Conservation (phyloP, 345 rosid genomes). For the Turnera subulata region DNA sequence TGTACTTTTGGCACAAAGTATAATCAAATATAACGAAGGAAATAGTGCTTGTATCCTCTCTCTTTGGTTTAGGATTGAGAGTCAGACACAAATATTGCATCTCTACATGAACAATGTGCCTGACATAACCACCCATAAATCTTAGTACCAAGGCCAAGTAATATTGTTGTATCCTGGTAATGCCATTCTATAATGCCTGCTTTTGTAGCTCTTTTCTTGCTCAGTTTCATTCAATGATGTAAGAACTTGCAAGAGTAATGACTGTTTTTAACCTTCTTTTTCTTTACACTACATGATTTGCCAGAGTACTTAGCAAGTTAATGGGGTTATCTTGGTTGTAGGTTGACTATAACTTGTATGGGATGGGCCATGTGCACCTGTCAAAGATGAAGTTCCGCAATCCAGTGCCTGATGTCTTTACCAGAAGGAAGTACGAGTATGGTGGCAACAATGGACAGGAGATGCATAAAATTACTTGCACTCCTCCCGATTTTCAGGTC, state of each 20-base stretch:
- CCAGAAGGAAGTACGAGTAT: conserved; percentile 32
- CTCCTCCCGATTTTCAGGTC: conserved; percentile 46
- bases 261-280: neutral
- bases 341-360: conserved; percentile 90
- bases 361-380: conserved; percentile 91
- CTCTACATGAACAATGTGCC: too few species aligned
- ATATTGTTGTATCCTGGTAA: too few species aligned
- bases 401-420: conserved; percentile 60
- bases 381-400: conserved; percentile 76
- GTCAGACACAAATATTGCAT: too few species aligned
- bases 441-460: conserved; percentile 25
- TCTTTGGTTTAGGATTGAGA: too few species aligned
- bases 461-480: conserved; percentile 23
- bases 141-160: too few species aligned
- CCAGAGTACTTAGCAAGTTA: neutral
- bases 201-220: neutral
- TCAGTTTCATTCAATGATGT: neutral
- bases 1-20: too few species aligned
- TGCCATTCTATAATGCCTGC: too few species aligned
- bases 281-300: neutral
- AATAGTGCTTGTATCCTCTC: too few species aligned
- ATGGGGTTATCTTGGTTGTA: conserved; percentile 23
- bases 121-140: too few species aligned
- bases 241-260: too few species aligned
- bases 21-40: too few species aligned